A percentile compares a stretch with the other conserved stretches of the same genome.
Evolutionary conservation across 768 basidiomycete genomes (phyloP).

Genomic region (Postia placenta): DNA sequence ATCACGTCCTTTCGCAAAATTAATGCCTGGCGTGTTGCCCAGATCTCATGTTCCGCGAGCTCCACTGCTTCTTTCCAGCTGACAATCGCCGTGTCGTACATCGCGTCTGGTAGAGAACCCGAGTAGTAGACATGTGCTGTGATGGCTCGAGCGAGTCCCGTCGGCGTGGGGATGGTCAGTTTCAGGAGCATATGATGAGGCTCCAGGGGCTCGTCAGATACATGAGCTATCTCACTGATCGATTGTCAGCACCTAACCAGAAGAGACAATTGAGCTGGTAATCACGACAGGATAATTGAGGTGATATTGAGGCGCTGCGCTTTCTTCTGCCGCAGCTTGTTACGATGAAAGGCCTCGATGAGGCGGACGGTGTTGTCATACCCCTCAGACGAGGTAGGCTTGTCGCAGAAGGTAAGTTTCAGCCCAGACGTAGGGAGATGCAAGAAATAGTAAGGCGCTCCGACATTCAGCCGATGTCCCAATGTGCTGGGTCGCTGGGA

Average conservation of each 20-base stretch:
- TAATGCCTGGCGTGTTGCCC: neutral
- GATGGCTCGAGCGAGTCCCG: neutral
- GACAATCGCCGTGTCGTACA: neutral
- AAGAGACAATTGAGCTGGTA: neutral
- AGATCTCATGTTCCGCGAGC: constrained; percentile 1
- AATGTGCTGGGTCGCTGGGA: neutral
- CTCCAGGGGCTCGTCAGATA: constrained; percentile 1
- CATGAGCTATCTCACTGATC: neutral
- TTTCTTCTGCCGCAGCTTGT: constrained; percentile 3
- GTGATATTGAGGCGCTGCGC: neutral
- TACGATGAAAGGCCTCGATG: neutral
- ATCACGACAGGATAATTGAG: neutral
- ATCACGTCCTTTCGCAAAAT: neutral
- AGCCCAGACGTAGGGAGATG: neutral
- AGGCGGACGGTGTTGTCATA: neutral
- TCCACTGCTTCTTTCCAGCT: neutral
- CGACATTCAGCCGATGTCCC: neutral
- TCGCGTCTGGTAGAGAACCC: neutral
- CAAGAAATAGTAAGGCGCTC: neutral
- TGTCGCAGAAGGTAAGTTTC: constrained; percentile 3
- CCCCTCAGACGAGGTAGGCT: neutral
- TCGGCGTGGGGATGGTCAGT: neutral
- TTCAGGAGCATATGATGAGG: constrained; percentile 1
- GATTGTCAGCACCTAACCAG: too few relatives aligned
- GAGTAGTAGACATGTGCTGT: neutral